Percentiles rank a stretch among this genome's conserved stretches.
Conservation (phyloP, 1,284 basidiomycete species). For the Takashimella tepidaria region DNA sequence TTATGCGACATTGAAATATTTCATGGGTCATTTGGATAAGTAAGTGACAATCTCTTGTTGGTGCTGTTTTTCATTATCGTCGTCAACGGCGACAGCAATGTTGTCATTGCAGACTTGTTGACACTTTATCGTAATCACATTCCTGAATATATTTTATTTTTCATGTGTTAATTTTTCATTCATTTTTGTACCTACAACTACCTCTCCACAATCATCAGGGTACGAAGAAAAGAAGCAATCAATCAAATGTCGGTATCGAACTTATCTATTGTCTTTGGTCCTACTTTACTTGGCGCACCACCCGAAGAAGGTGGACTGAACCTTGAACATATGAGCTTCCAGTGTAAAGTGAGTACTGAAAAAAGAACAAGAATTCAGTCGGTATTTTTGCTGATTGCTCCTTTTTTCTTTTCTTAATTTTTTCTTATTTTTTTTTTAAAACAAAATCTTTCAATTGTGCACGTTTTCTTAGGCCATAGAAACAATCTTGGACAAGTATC, state of each 20-base stretch:
- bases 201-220: slow-evolving; percentile 50
- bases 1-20: slow-evolving; percentile 93
- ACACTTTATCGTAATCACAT: too few species aligned
- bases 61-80: not conserved
- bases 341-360: slow-evolving; percentile 56
- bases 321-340: slow-evolving; percentile 59
- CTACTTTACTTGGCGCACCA: slow-evolving; percentile 74
- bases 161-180: too few species aligned
- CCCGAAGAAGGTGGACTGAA: slow-evolving; percentile 49
- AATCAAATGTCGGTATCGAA: slow-evolving; percentile 96
- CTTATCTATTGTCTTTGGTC: slow-evolving; percentile 94
- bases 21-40: slow-evolving; percentile 90
- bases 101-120: too few species aligned
- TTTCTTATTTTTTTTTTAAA: too few species aligned
- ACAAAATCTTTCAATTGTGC: not conserved
- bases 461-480: slow-evolving; percentile 62
- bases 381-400: too few species aligned
- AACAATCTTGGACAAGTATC: slow-evolving; percentile 78
- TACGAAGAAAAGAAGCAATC: slow-evolving; percentile 64
- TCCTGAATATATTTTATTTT: too few species aligned
- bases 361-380: not conserved
- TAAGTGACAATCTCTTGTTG: slow-evolving; percentile 44
- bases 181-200: too few species aligned
- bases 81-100: too few species aligned
- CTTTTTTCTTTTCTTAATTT: too few species aligned